Conservation (phyloP, 495 filamentous ascomycete species). For the Copromyces sp. region DNA sequence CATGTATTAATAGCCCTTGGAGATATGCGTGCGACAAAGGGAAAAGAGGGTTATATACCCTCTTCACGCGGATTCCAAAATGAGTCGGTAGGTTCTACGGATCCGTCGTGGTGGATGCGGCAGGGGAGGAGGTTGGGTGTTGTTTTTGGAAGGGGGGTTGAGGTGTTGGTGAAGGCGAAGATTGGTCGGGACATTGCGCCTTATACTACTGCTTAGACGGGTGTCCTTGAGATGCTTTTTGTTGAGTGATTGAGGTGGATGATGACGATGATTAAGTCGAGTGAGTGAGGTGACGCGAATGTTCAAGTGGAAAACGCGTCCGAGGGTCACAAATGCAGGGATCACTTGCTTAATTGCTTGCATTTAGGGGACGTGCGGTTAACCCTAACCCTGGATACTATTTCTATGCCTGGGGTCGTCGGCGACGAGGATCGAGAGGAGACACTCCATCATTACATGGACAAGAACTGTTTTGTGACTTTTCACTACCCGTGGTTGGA, state of each 20-base stretch:
- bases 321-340: background rate
- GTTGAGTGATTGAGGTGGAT: background rate
- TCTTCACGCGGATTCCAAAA: conserved; percentile 58
- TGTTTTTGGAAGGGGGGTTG: conserved; percentile 23
- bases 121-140: conserved; percentile 80
- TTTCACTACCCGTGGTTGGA: background rate
- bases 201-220: no score
- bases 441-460: background rate
- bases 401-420: background rate
- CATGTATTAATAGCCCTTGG: background rate
- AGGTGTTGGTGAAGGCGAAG: conserved; percentile 10
- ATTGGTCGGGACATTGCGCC: conserved; percentile 21
- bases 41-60: conserved; percentile 1
- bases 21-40: no score
- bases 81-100: conserved; percentile 50
- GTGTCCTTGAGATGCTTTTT: background rate
- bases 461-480: background rate
- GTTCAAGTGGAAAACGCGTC: background rate
- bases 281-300: background rate
- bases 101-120: conserved; percentile 68
- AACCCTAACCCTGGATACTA: background rate
- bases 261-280: background rate
- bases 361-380: background rate
- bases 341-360: background rate
- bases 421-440: background rate